These are phyloP conservation scores for Maudiozyma humilis DNA, from an alignment of 1,139 yeast species.

Conservation along the genomic window DNA sequence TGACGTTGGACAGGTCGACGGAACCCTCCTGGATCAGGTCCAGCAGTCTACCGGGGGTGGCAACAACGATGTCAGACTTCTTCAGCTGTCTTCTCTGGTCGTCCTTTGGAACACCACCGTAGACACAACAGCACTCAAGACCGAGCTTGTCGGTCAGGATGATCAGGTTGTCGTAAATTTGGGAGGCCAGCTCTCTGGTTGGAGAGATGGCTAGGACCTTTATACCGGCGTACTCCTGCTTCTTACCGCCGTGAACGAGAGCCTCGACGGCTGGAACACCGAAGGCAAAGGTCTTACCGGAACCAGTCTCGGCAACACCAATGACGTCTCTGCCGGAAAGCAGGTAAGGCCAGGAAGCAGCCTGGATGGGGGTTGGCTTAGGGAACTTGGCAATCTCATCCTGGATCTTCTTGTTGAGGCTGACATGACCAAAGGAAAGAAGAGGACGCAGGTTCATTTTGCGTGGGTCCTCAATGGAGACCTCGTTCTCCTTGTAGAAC, in stretches of 20 bases:
- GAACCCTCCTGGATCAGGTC: constrained; percentile 89
- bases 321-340: constrained; percentile 76
- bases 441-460: constrained; percentile 54
- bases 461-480: constrained; percentile 66
- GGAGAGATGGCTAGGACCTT: constrained; percentile 86
- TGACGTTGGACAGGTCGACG: constrained; percentile 56
- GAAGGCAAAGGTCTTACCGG: constrained; percentile 95
- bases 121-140: constrained; percentile 72
- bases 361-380: constrained; percentile 92
- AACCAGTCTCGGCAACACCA: constrained; percentile 98
- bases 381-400: constrained; percentile 60
- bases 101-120: constrained; percentile 96
- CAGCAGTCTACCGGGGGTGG: constrained; percentile 93
- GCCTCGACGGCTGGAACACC: constrained; percentile 94
- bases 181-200: constrained; percentile 93
- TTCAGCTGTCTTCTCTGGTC: constrained; percentile 69
- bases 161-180: constrained; percentile 77
- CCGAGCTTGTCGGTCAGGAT: constrained; percentile 55
- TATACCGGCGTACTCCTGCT: constrained; percentile 38
- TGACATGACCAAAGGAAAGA: constrained; percentile 55
- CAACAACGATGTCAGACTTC: constrained; percentile 71
- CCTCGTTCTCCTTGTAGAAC: constrained; percentile 65
- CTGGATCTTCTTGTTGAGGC: constrained; percentile 49
- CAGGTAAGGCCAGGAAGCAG: constrained; percentile 94
- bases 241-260: constrained; percentile 33